Evolutionary conservation across 1,139 yeast genomes (phyloP).

Genomic region (Trichomonascaceae sp.): DNA sequence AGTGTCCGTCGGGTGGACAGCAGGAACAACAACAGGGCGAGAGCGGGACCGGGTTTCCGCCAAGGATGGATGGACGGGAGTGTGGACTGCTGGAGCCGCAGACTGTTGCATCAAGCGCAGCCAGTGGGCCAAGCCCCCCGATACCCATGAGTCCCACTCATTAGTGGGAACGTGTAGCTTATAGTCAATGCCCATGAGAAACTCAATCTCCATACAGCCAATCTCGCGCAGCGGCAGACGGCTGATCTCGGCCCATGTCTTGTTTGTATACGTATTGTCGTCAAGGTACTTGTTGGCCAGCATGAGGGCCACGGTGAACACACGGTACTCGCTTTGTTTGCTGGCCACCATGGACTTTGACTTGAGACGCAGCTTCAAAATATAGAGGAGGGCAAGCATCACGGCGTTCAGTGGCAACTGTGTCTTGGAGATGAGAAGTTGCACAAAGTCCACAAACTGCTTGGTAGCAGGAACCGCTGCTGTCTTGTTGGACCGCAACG

Average conservation of each 20-base stretch:
- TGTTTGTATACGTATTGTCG: slow-evolving; percentile 85
- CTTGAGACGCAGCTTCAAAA: slow-evolving; percentile 20
- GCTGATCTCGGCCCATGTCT: slow-evolving; percentile 88
- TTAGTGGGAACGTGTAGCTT: slow-evolving; percentile 16
- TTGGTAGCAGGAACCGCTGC: slow-evolving; percentile 8
- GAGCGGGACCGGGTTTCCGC: too few relatives aligned
- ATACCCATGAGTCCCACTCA: slow-evolving; percentile 21
- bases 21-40: too few relatives aligned
- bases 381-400: slow-evolving; percentile 25
- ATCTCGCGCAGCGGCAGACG: slow-evolving; percentile 48
- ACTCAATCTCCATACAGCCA: slow-evolving; percentile 48
- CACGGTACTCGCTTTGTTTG: slow-evolving; percentile 37
- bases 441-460: slow-evolving; percentile 17
- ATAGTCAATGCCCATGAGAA: slow-evolving; percentile 22
- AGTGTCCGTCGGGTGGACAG: too few relatives aligned
- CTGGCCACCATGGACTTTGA: slow-evolving; percentile 20
- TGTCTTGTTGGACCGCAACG: not conserved
- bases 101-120: too few relatives aligned
- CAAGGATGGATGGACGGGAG: too few relatives aligned
- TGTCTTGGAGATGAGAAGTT: slow-evolving; percentile 16
- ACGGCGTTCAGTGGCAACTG: slow-evolving; percentile 25
- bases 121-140: not conserved
- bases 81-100: too few relatives aligned
- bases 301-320: slow-evolving; percentile 54
- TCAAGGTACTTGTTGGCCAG: slow-evolving; percentile 87